Conservation (phyloP, 2,329 filamentous ascomycete species). For the Talaromyces sp. region DNA sequence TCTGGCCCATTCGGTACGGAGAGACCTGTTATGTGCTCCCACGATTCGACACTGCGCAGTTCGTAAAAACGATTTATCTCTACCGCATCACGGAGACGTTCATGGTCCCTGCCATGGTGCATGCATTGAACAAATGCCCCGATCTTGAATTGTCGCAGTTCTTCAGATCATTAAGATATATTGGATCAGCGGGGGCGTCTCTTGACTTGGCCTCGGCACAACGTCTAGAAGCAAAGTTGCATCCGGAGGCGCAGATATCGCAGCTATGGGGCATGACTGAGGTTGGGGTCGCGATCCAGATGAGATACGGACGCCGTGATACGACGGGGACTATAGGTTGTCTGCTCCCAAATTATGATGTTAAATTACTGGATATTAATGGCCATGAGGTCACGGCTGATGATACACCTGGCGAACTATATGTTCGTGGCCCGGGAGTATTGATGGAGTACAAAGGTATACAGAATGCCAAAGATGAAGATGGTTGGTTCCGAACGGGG, state of each 20-base stretch:
- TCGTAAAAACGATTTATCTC: conserved; percentile 35
- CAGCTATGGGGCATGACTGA: conserved; percentile 56
- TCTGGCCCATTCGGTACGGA: conserved; percentile 45
- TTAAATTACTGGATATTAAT: conserved; percentile 33
- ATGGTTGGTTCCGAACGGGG: conserved; percentile 43
- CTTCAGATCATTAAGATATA: conserved; percentile 40
- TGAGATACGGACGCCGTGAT: conserved; percentile 36
- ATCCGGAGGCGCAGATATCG: conserved; percentile 37
- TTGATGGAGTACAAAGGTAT: conserved; percentile 36
- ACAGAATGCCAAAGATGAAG: conserved; percentile 29
- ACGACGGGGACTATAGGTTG: conserved; percentile 46
- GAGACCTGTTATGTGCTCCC: conserved; percentile 45
- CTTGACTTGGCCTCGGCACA: conserved; percentile 40
- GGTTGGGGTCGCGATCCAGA: conserved; percentile 43
- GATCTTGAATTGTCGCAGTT: conserved; percentile 23
- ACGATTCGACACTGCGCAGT: conserved; percentile 41
- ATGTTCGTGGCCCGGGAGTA: conserved; percentile 35
- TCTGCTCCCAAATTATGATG: conserved; percentile 37
- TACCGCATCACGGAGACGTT: conserved; percentile 47
- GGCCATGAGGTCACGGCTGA: conserved; percentile 28
- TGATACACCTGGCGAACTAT: conserved; percentile 37
- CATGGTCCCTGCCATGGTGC: conserved; percentile 45
- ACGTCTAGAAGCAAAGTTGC: conserved; percentile 39
- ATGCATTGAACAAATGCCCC: conserved; percentile 29
- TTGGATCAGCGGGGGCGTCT: conserved; percentile 48